Evolutionary conservation across 73 alveolate species (phyloP).

Genomic region (Paramecium primaurelia): DNA sequence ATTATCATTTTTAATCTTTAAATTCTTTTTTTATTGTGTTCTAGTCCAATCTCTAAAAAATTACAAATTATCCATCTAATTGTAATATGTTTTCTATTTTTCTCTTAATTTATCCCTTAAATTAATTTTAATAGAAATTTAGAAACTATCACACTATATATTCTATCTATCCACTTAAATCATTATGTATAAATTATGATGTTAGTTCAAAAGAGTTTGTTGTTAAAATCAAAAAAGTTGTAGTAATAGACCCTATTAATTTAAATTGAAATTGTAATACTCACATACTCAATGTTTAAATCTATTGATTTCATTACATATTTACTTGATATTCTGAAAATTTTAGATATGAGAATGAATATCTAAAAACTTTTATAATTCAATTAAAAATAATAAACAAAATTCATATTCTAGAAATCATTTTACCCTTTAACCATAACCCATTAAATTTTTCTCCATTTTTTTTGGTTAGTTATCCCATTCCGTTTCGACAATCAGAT

Average conservation of each 20-base stretch:
- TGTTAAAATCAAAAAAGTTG: background rate
- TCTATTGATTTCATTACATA: background rate
- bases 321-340: background rate
- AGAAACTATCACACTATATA: background rate
- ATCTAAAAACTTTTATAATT: background rate
- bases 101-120: background rate
- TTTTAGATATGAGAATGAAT: background rate
- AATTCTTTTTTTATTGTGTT: background rate
- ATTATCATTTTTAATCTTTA: background rate
- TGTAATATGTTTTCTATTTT: background rate
- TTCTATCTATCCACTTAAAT: background rate
- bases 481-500: background rate
- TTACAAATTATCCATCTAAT: background rate
- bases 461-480: background rate
- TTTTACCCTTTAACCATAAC: background rate
- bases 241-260: background rate
- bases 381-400: background rate
- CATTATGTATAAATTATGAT: no score
- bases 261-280: background rate
- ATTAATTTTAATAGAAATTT: no score
- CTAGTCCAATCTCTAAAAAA: slow-evolving; percentile 8
- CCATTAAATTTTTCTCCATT: background rate
- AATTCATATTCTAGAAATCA: background rate
- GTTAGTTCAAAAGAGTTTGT: background rate
- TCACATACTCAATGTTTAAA: background rate